Evolutionary conservation across 192 early-diverging fungal genomes (phyloP), one percentile per base, ranked within the genome.

Genomic region (Mortierella antarctica): DNA sequence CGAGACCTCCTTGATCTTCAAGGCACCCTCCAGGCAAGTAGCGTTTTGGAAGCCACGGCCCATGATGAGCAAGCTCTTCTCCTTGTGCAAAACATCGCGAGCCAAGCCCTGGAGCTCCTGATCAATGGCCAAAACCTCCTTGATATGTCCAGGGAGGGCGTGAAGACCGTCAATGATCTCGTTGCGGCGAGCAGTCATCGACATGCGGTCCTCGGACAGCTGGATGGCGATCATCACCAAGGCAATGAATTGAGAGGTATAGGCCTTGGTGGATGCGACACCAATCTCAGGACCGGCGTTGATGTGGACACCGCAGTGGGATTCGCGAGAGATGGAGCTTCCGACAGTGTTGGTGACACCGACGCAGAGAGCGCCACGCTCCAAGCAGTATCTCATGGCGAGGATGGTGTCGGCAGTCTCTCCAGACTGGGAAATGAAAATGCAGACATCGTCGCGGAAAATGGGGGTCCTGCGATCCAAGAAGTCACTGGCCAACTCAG

Each of bases 271-370:
- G 81, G 91, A 92, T 48, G 98, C 98, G 70, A 99, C 98, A 83
- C 97, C 95, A 73, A 98, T 97, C 85, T 99, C 98, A 54, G 97
- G 98, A 66, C 98, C 98, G 56, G 98, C 98, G 66, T 99, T 99
- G 86, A 99, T 98, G 86, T 99, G 98, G 57, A 99, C 97, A 91
- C 98, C 98, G 84, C 98, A 98, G 86, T 99, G 96, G 14, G 98
- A 96, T 82, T 99, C 98, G 76, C 98, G 93, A 15, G 97, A 98
- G 84, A 99, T 99, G 50, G 91, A 91, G 56, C 88, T 91, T 57
- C 98, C 98, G 65, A 99, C 98, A 46, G 96, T 98, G 89, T 99
- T 99, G 72, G 97, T 98, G 70, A 99, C 88, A 74, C 98, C 98
- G n/a, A 99, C 92, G 83, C 94, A 95, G 46, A 99, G 92, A 31